Evolutionary conservation across 2,329 filamentous ascomycete genomes (phyloP).

Genomic region (Thielaviopsis musarum): DNA sequence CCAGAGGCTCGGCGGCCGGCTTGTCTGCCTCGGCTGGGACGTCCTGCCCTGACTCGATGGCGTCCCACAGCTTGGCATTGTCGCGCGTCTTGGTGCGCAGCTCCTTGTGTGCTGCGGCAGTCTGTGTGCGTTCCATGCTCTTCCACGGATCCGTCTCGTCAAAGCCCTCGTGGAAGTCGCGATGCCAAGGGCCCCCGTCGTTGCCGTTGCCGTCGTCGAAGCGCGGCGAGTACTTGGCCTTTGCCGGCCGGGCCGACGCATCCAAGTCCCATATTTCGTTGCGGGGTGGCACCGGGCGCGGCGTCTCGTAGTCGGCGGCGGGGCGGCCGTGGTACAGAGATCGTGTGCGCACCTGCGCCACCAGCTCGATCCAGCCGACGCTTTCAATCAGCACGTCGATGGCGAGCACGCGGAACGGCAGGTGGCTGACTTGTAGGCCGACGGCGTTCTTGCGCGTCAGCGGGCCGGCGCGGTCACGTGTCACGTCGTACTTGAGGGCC

Average conservation of each 20-base stretch:
- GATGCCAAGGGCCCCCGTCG: no score
- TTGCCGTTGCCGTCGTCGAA: neutral
- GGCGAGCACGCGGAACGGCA: slow-evolving; percentile 67
- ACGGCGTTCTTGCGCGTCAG: slow-evolving; percentile 46
- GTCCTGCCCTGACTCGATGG: neutral
- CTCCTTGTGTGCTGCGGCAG: slow-evolving; percentile 10
- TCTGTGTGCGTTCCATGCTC: slow-evolving; percentile 10
- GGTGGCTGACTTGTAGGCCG: slow-evolving; percentile 43
- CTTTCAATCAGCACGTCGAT: slow-evolving; percentile 83
- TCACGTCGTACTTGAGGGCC: slow-evolving; percentile 65
- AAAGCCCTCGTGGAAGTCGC: no score
- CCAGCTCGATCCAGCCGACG: slow-evolving; percentile 82
- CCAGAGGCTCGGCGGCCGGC: neutral
- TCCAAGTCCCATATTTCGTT: no score
- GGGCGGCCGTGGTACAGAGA: slow-evolving; percentile 22
- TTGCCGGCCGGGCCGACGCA: slow-evolving; percentile 7
- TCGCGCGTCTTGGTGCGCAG: slow-evolving; percentile 10
- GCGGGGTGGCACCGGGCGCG: neutral
- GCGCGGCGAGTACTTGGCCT: slow-evolving; percentile 5
- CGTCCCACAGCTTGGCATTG: slow-evolving; percentile 8
- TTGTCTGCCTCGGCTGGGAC: slow-evolving; percentile 9
- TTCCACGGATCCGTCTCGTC: slow-evolving; percentile 11
- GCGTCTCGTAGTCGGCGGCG: slow-evolving; percentile 14
- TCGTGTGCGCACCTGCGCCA: slow-evolving; percentile 57
- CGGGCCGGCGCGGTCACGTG: slow-evolving; percentile 58